Evolutionary conservation across 805 yeast genomes (phyloP).

Genomic region (Myxozyma geophila): DNA sequence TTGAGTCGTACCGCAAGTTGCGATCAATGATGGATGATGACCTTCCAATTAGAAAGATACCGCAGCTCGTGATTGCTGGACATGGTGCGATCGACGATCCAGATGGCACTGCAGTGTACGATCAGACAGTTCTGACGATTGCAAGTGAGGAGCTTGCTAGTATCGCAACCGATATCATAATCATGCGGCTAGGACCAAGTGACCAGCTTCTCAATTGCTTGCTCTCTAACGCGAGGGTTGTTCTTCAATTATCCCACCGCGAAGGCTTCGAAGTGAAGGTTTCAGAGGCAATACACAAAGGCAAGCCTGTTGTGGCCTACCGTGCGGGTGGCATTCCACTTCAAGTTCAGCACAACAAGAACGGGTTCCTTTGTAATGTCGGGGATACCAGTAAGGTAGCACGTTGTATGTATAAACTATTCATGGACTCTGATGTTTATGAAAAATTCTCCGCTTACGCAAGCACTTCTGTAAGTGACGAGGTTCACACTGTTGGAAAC

Average conservation of each 20-base stretch:
- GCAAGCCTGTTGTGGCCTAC: constrained; percentile 33
- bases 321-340: constrained; percentile 34
- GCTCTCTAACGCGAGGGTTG: constrained; percentile 31
- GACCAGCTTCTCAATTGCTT: constrained; percentile 35
- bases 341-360: constrained; percentile 25
- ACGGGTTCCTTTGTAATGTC: constrained; percentile 28
- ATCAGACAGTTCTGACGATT: constrained; percentile 24
- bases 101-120: constrained; percentile 33
- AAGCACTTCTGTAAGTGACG: constrained; percentile 28
- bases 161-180: constrained; percentile 30
- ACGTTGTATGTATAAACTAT: constrained; percentile 18
- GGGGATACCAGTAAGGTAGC: constrained; percentile 35
- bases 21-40: constrained; percentile 35
- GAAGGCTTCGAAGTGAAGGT: constrained; percentile 38
- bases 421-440: constrained; percentile 20
- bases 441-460: constrained; percentile 15
- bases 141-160: constrained; percentile 19
- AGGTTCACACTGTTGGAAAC: constrained; percentile 34
- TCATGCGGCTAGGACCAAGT: constrained; percentile 35
- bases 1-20: constrained; percentile 31
- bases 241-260: constrained; percentile 34
- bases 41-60: constrained; percentile 34
- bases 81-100: constrained; percentile 37
- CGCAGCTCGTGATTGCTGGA: constrained; percentile 36
- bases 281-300: constrained; percentile 36